These are phyloP conservation scores for Rhodamnia argentea DNA, from an alignment of 345 rosid genomes.

Conservation along the genomic window DNA sequence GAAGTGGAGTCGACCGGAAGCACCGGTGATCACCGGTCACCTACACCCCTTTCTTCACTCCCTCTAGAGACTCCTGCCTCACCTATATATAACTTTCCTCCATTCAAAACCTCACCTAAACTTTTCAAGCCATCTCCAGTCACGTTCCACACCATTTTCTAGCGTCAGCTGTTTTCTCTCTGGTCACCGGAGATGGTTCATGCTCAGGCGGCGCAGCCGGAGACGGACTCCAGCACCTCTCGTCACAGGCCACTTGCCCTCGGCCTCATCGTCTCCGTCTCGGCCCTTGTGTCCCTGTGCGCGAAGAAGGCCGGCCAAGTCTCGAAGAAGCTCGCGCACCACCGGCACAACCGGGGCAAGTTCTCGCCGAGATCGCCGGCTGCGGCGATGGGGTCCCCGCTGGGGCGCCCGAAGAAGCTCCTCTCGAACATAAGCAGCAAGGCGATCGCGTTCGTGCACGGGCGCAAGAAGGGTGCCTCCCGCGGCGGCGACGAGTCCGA, in stretches of 20 bases:
- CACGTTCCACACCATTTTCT: background rate
- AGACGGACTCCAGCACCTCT: background rate
- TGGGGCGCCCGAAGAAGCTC: slow-evolving; percentile 35
- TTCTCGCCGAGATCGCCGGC: background rate
- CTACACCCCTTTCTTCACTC: background rate
- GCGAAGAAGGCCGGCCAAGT: slow-evolving; percentile 46
- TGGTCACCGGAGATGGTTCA: slow-evolving; percentile 11
- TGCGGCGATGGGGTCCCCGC: background rate
- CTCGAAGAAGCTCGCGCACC: slow-evolving; percentile 38
- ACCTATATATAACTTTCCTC: background rate
- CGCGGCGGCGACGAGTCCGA: background rate
- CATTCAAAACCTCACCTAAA: background rate
- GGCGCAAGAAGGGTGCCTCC: slow-evolving; percentile 5
- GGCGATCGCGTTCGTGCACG: slow-evolving; percentile 43
- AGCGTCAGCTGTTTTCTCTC: background rate
- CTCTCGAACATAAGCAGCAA: slow-evolving; percentile 45
- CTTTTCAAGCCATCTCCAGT: background rate
- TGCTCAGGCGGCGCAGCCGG: slow-evolving; percentile 4
- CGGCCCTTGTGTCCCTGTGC: slow-evolving; percentile 32
- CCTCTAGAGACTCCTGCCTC: background rate
- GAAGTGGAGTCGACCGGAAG: background rate
- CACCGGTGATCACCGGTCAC: slow-evolving; percentile 4
- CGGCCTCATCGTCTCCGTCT: slow-evolving; percentile 30
- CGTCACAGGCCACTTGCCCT: slow-evolving; percentile 20
- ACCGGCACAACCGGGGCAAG: background rate